phyloP scores from a whole-genome alignment of 2,329 filamentous ascomycete species.

The Neopestalotiopsis sp. region DNA sequence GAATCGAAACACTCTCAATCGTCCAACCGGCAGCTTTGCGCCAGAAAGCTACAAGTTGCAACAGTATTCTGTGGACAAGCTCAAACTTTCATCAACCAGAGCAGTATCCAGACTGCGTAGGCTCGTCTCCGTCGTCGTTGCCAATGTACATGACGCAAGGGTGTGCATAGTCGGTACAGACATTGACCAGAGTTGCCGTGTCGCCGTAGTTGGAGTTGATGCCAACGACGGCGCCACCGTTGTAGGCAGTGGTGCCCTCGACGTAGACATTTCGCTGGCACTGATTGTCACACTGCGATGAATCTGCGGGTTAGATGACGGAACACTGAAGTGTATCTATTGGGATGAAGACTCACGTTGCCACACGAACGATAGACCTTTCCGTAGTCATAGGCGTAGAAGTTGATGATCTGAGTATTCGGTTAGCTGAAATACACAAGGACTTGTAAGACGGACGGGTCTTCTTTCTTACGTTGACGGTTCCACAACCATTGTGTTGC shows the following conservation, averaged over 20 bases:
- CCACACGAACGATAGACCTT: constrained; percentile 56
- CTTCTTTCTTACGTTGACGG: constrained; percentile 37
- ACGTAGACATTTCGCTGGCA: constrained; percentile 50
- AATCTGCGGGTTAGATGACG: too few species aligned
- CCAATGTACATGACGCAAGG: constrained; percentile 31
- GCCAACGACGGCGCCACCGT: constrained; percentile 46
- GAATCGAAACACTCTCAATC: too few species aligned
- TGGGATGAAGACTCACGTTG: constrained; percentile 36
- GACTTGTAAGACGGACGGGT: not conserved
- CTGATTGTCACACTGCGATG: constrained; percentile 25
- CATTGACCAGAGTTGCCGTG: constrained; percentile 36
- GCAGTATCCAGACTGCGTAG: constrained; percentile 1
- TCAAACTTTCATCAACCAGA: not conserved
- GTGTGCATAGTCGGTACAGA: constrained; percentile 30
- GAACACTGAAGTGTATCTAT: too few species aligned
- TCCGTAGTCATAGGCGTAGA: constrained; percentile 50
- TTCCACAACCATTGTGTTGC: constrained; percentile 52
- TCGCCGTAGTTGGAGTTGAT: constrained; percentile 46
- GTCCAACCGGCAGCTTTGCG: too few species aligned
- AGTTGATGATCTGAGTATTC: constrained; percentile 35
- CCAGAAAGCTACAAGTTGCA: too few species aligned
- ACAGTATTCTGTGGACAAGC: too few species aligned
- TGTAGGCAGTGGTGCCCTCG: constrained; percentile 43
- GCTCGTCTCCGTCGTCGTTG: constrained; percentile 21
- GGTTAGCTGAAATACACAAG: too few species aligned